Base-by-base conservation (phyloP, 2,329 filamentous ascomycete genomes). In the Sporothrix euskadiensis region DNA sequence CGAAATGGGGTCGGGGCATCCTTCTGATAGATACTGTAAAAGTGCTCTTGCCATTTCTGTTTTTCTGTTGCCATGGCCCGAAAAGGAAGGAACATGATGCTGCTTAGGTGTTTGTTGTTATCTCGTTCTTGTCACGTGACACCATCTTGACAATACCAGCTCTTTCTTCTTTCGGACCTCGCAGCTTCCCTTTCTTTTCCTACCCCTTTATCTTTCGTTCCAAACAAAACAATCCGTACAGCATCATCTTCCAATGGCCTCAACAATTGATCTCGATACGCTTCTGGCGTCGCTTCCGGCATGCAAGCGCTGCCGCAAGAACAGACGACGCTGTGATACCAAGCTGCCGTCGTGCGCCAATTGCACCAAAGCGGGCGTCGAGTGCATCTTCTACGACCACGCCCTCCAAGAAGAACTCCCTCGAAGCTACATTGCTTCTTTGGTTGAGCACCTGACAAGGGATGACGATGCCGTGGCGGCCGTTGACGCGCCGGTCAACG, bases 311-410 rank as follows among this genome's bases (percentile, higher is more conserved):
- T 72, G 71, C 35, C 59, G 71, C 32, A 72, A 47, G 59, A 72
- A 72, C 26, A 10, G 71, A n/a, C 30, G 71, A 14, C 44, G 71
- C 32, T 72, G 71, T 59, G 71, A 72, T 35, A 72, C 59, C 2
- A 52, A 32, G 47, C 59, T 72, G 10, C 71, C 71, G 7, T 72
- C 59, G 47, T 72, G 71, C 22, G 71, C 30, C 4, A 72, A 72
- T 41, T 72, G 71, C 49, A 16, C 5, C 44, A 72, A 72, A 59
- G 71, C 71, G 12, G 59, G 49, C 59, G 35, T 72, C 61, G 71
- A 72, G 22, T 72, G 71, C 71, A 66, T 66, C 71, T 72, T 54
- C 19, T 72, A 66, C 71, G 71, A 72, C 35, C 70, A 72, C 35
- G 47, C 71, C 7, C n/a, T 72, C n/a, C 71, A 61, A 22, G 71